These are phyloP conservation scores for Aspergillus carbonarius DNA, from an alignment of 2,329 filamentous ascomycete genomes.

Conservation along the genomic window DNA sequence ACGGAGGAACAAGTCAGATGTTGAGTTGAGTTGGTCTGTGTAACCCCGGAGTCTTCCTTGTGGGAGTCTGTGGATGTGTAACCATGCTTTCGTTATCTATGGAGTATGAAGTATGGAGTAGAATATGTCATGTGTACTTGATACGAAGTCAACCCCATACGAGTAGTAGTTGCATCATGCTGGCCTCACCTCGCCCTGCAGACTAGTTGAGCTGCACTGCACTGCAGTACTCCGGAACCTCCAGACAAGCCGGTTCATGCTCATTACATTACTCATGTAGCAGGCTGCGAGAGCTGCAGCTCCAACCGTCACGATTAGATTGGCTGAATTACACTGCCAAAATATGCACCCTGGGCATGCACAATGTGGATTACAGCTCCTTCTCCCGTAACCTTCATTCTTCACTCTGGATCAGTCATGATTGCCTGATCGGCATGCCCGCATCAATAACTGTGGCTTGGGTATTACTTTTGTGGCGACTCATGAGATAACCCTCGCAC, in stretches of 20 bases:
- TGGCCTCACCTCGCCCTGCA: not conserved
- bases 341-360: not conserved
- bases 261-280: too few species aligned
- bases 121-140: not conserved
- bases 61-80: not conserved
- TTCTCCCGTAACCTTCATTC: not conserved
- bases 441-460: not conserved
- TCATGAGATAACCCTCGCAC: not conserved
- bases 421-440: not conserved
- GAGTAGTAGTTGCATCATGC: not conserved
- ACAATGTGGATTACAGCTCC: not conserved
- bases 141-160: not conserved
- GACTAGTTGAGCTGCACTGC: not conserved
- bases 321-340: not conserved
- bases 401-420: not conserved
- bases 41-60: not conserved
- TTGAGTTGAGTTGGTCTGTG: not conserved
- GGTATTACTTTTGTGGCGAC: slow-evolving; percentile 10
- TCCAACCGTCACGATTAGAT: not conserved
- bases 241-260: too few species aligned
- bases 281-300: too few species aligned
- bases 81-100: not conserved
- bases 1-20: not conserved
- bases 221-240: too few species aligned
- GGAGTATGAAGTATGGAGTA: too few species aligned